Base-by-base conservation (phyloP, 2,329 filamentous ascomycete species). In the Ascosphaera apis region DNA sequence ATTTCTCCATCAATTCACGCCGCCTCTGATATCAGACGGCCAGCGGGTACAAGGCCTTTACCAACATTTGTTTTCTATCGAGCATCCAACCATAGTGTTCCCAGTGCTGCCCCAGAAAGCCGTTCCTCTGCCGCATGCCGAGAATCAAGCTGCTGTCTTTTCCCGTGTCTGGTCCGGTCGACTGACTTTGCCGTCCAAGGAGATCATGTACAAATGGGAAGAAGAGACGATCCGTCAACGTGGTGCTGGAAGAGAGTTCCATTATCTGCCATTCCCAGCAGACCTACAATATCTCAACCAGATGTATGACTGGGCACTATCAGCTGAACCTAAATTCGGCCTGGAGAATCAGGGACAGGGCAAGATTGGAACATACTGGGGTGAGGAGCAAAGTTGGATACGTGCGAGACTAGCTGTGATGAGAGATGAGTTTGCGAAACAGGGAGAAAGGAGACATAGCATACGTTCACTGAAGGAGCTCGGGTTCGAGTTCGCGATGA, bases 41-140 rank as follows among this genome's bases (percentile, higher is more conserved):
- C 66, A 65, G 23, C 67, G 77, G 18, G 72, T 84, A 1, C 61
- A 73, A 41, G 71, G 76, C 23, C 56, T 84, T 2, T 92, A 83
- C 51, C 64, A 81, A 43, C 82, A 95, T 46, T 47, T 93, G 7
- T 76, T 93, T 51, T 72, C 75, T 50, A 72, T 75, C 3, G 60
- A 68, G 1, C 69, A 81, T 40, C 82, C 84, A 1, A 88, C 80
- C 0, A 60, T 95, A 1, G 75, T 69, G 1, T 84, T 93, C 49
- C 64, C 78, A 0, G 71, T 69, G 0, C 60, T 93, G 28, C 74
- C 78, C 12, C 76, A 83, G 49, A 77, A 76, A 44, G 69, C 88
- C n/a, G 76, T 91, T n/a, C 86, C 86, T 0, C 91, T 91, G 50
- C 76, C 80, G 0, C 47, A 88, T 1, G 66, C 74, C 0, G 82